Conservation (phyloP, 2,329 filamentous ascomycete genomes). For the Rutstroemia sydowiana region DNA sequence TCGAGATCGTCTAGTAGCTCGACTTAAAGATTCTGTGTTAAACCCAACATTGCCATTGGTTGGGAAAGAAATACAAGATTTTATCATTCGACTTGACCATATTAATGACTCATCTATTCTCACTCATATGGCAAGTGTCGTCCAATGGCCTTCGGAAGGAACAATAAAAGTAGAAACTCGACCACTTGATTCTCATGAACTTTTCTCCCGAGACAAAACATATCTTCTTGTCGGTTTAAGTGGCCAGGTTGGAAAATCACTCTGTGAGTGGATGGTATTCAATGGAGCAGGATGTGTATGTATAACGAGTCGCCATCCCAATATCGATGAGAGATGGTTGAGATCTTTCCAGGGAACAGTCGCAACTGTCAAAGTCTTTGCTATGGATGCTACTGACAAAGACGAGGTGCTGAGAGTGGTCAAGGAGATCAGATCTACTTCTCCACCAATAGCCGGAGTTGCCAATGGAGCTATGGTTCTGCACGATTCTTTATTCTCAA, state of each 20-base stretch:
- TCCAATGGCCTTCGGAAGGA: not conserved
- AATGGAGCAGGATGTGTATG: slow-evolving; percentile 31
- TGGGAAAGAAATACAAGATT: too few species aligned
- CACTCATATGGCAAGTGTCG: not conserved
- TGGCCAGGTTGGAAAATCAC: slow-evolving; percentile 29
- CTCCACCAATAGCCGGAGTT: slow-evolving; percentile 34
- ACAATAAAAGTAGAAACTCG: not conserved
- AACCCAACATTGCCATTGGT: too few species aligned
- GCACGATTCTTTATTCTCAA: slow-evolving; percentile 17
- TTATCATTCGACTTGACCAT: not conserved
- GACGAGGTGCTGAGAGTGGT: not conserved
- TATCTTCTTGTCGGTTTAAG: slow-evolving; percentile 28
- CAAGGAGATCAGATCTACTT: not conserved
- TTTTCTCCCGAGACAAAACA: slow-evolving; percentile 18
- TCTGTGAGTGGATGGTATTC: slow-evolving; percentile 36
- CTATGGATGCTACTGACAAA: not conserved
- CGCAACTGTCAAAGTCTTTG: slow-evolving; percentile 1
- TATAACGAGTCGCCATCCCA: slow-evolving; percentile 28
- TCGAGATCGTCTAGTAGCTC: too few species aligned
- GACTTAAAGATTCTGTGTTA: too few species aligned
- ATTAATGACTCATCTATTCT: not conserved
- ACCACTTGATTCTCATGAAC: not conserved
- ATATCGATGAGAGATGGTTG: slow-evolving; percentile 25
- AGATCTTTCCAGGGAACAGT: slow-evolving; percentile 10
- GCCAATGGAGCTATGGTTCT: slow-evolving; percentile 38